Evolutionary conservation across 495 filamentous ascomycete species (phyloP).

Genomic region (Patellaria atrata): DNA sequence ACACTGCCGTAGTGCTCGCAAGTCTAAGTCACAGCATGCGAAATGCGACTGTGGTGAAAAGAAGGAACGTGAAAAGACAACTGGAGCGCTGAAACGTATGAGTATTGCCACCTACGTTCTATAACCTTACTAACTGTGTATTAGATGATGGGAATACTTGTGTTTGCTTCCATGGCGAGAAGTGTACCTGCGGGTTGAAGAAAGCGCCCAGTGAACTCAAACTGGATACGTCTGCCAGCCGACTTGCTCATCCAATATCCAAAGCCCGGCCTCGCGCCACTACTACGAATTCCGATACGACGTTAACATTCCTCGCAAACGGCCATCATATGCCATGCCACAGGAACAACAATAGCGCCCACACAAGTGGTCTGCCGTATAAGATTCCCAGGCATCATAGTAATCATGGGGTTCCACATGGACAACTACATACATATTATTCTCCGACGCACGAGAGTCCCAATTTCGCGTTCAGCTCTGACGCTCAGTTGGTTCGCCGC

Average conservation of each 20-base stretch:
- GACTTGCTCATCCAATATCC: conserved; percentile 35
- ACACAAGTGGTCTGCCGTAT: conserved; percentile 71
- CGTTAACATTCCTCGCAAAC: conserved; percentile 74
- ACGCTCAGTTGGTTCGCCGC: background rate
- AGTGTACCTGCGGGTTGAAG: conserved; percentile 86
- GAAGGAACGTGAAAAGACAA: conserved; percentile 35
- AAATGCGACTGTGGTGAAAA: conserved; percentile 98
- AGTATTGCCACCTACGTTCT: conserved; percentile 30
- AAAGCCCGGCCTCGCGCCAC: conserved; percentile 56
- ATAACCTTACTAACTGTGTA: conserved; percentile 33
- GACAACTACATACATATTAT: background rate
- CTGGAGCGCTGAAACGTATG: conserved; percentile 49
- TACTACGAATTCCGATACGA: conserved; percentile 69
- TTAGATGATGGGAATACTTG: conserved; percentile 49
- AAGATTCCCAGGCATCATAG: conserved; percentile 60
- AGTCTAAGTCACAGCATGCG: conserved; percentile 87
- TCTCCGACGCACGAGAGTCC: too few relatives aligned
- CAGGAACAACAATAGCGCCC: conserved; percentile 74
- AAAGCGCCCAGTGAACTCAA: conserved; percentile 66
- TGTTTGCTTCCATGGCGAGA: conserved; percentile 74
- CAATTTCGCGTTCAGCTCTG: too few relatives aligned
- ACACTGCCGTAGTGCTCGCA: conserved; percentile 93
- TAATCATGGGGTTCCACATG: conserved; percentile 35
- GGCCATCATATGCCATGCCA: conserved; percentile 89
- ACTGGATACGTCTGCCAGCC: conserved; percentile 47